Conservation (phyloP, 306 rosid genomes). For the Pyrus bretschneideri region DNA sequence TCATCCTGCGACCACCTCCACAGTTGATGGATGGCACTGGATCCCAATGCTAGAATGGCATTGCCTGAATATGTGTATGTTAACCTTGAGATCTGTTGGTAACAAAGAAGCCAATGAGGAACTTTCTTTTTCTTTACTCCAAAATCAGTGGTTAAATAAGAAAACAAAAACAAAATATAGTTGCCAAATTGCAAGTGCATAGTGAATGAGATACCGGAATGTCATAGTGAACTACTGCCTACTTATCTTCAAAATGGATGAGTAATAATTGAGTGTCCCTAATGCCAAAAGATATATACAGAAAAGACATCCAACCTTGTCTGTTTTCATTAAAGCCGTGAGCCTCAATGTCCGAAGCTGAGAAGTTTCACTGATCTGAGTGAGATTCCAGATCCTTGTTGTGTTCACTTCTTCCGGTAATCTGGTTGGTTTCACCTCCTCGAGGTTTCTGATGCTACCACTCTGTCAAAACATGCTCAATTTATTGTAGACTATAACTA, state of each 20-base stretch:
- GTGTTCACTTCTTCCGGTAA: conserved; percentile 65
- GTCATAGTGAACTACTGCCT: not conserved
- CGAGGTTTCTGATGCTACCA: conserved; percentile 59
- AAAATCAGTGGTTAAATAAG: not conserved
- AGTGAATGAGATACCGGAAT: not conserved
- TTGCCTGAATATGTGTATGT: conserved; percentile 71
- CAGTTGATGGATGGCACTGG: conserved; percentile 68
- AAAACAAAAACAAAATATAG: not conserved
- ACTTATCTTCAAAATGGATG: not conserved
- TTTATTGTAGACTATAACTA: not conserved
- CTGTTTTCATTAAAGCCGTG: conserved; percentile 30
- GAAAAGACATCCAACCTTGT: conserved; percentile 37
- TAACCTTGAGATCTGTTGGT: conserved; percentile 68
- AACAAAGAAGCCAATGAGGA: conserved; percentile 16
- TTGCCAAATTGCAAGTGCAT: not conserved
- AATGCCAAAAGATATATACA: not conserved
- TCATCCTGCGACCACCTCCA: conserved; percentile 78
- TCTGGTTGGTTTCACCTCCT: conserved; percentile 55
- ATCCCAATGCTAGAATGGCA: conserved; percentile 77
- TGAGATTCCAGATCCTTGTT: conserved; percentile 58
- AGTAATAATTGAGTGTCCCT: not conserved
- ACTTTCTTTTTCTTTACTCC: not conserved
- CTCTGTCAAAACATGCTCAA: conserved; percentile 40
- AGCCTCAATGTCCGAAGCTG: conserved; percentile 70
- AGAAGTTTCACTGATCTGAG: conserved; percentile 67